Base-by-base conservation (phyloP, 2,329 filamentous ascomycete species). In the Trichoderma sp. region DNA sequence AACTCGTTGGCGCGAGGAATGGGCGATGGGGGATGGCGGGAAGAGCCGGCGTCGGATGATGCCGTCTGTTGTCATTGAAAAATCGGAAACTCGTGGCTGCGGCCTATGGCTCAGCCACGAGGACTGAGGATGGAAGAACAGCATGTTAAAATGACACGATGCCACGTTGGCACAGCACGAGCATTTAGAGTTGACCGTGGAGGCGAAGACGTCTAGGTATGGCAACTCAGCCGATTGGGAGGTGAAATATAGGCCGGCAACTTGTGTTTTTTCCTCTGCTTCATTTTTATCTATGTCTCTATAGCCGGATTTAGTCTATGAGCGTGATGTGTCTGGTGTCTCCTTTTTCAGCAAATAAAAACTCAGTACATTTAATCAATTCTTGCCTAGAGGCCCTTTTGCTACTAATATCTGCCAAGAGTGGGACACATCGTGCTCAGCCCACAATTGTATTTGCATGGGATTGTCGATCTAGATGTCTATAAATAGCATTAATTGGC, bases 261-360 rank as follows among this genome's bases (percentile, higher is more conserved):
- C 72, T 73, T 74, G 72, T 74, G 71, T 72, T 72, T 43, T 43
- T 73, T 73, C 32, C 72, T 72, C 66, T 69, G 62, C 66, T 76
- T 63, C 76, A 73, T 73, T 73, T 73, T 28, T 24, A 64, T 9
- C 47, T 60, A 58, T 63, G 68, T 58, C 32, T 71, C 62, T 58
- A 71, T 71, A 71, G 69, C 61, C 24, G 62, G 69, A 58, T 66
- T 58, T 58, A 71, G 69, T 66, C 62, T 56, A 71, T 71, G 67
- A 62, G 67, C 57, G 67, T 70, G 57, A 70, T 53, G 39, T 62
- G 12, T 36, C 57, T 53, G 56, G 67, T 53, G 43, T 70, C 57
- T 70, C 57, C 43, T 47, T 62, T 70, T 43, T 47, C 67, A 70
- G 57, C 57, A 70, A 70, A 70, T 70, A 70, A 62, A 30, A 70